phyloP scores from a whole-genome alignment of 164 flowering plant species.

The Magnolia officinalis region DNA sequence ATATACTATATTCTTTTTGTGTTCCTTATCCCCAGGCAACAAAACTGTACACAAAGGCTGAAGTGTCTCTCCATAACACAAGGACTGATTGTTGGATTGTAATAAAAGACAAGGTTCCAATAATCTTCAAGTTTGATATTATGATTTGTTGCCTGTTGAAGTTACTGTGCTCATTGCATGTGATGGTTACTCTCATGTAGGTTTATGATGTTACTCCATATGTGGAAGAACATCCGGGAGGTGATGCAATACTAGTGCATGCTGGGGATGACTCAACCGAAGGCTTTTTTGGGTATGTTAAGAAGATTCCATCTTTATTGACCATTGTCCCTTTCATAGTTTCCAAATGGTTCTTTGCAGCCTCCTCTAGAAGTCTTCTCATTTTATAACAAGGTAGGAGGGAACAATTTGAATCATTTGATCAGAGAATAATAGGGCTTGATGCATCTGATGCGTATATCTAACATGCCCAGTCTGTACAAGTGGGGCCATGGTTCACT shows the following conservation, averaged over 20 bases:
- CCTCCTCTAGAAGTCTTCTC: not conserved
- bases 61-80: slow-evolving; percentile 71
- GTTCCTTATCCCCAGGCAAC: slow-evolving; percentile 33
- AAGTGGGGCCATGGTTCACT: not conserved
- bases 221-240: slow-evolving; percentile 98
- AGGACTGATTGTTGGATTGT: slow-evolving; percentile 96
- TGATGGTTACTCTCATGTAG: slow-evolving; percentile 25
- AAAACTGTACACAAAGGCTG: slow-evolving; percentile 54
- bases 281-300: slow-evolving; percentile 86
- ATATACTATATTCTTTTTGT: not conserved
- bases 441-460: not conserved
- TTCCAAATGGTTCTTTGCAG: not conserved
- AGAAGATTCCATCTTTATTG: not conserved
- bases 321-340: not conserved
- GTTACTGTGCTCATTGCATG: not conserved
- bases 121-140: not conserved
- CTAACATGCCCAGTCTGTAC: not conserved
- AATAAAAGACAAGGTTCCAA: slow-evolving; percentile 74
- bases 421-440: not conserved
- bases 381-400: not conserved
- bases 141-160: not conserved
- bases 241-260: slow-evolving; percentile 85
- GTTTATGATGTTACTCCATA: slow-evolving; percentile 91
- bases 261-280: slow-evolving; percentile 97
- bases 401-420: not conserved